These are phyloP conservation scores for Trifolium pratense DNA, from an alignment of 306 rosid species.

Conservation along the genomic window DNA sequence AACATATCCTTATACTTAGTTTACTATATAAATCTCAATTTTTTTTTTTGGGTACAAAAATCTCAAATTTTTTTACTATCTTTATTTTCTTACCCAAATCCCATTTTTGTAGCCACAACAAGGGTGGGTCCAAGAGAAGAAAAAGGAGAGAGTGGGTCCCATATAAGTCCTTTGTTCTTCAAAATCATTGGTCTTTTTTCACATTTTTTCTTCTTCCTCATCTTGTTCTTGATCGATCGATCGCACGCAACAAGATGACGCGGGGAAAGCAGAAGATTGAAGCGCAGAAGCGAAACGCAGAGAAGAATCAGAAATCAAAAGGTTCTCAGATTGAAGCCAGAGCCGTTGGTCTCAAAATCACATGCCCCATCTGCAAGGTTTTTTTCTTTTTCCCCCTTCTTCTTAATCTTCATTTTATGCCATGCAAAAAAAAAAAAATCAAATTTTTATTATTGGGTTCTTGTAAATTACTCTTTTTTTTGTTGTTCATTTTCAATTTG, in stretches of 20 bases:
- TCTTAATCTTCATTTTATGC: neutral
- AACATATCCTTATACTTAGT: no score
- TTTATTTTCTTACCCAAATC: no score
- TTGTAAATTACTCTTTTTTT: neutral
- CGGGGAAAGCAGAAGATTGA: conserved; percentile 98
- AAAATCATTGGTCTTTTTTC: neutral
- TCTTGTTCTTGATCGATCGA: neutral
- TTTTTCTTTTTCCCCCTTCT: neutral
- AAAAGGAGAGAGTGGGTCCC: neutral
- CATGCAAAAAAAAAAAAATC: neutral
- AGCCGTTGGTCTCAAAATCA: conserved; percentile 81
- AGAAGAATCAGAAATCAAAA: conserved; percentile 76
- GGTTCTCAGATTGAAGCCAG: conserved; percentile 94
- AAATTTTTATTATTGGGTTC: conserved; percentile 1
- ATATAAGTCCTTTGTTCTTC: neutral
- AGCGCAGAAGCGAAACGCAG: conserved; percentile 84
- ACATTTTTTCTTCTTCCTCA: neutral
- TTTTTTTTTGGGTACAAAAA: no score
- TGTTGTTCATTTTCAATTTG: neutral
- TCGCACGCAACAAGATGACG: conserved; percentile 57
- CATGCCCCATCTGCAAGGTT: conserved; percentile 93
- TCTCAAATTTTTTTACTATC: no score
- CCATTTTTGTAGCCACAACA: no score
- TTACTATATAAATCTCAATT: no score
- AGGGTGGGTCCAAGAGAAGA: no score